phyloP scores from a whole-genome alignment of 2,329 filamentous ascomycete genomes.

The Cladosporium phlei region DNA sequence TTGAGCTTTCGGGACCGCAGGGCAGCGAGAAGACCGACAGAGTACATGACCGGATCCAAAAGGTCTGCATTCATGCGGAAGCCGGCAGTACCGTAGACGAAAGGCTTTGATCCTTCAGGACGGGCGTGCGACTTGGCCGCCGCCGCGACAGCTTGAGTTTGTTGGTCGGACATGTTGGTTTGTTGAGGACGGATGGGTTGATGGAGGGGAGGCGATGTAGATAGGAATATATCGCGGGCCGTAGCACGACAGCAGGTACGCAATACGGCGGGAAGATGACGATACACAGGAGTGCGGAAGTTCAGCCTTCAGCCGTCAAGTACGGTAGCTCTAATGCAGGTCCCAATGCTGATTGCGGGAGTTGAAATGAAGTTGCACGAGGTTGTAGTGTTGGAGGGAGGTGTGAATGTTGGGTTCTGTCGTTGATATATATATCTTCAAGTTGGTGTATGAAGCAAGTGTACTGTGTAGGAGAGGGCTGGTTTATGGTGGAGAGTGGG shows the following conservation, averaged over 20 bases:
- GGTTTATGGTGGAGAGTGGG: not conserved
- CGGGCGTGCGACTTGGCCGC: conserved; percentile 31
- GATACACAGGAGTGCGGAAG: conserved; percentile 1
- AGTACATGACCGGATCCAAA: conserved; percentile 86
- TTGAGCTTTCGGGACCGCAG: conserved; percentile 85
- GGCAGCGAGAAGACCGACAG: conserved; percentile 82
- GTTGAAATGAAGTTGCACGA: not conserved
- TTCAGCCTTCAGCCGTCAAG: conserved; percentile 2
- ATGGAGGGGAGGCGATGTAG: not conserved
- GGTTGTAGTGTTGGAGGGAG: not conserved
- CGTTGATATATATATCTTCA: no score
- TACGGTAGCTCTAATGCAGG: conserved; percentile 12
- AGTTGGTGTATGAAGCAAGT: no score
- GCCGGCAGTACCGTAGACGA: conserved; percentile 58
- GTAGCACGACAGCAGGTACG: conserved; percentile 5
- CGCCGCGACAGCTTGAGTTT: conserved; percentile 26
- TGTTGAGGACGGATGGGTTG: not conserved
- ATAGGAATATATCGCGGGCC: not conserved
- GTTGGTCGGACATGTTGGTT: conserved; percentile 9
- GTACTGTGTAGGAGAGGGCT: not conserved
- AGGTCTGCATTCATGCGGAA: conserved; percentile 72
- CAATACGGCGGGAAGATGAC: conserved; percentile 8
- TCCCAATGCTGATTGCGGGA: conserved; percentile 12
- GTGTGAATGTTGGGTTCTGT: not conserved
- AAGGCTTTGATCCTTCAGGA: conserved; percentile 36